Evolutionary conservation across 225 moss, liverwort and hornwort genomes (phyloP).

Genomic region (Polytrichum formosum): DNA sequence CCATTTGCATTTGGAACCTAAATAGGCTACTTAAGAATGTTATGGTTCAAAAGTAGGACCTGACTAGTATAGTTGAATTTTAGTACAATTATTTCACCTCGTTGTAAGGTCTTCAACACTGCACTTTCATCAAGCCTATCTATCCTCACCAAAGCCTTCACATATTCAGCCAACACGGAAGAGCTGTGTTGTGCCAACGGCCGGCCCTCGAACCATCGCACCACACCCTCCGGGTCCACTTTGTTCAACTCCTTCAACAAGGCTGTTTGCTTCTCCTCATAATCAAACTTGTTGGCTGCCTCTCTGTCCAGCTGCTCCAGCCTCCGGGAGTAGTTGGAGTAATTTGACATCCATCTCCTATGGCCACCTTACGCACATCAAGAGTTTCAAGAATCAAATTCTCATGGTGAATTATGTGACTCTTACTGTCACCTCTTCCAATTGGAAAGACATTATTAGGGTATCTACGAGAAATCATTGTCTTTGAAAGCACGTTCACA

Average conservation of each 20-base stretch:
- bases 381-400: background rate
- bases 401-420: background rate
- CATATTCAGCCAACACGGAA: conserved; percentile 10
- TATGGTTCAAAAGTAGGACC: too few relatives aligned
- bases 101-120: conserved; percentile 13
- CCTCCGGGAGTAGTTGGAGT: conserved; percentile 8
- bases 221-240: conserved; percentile 16
- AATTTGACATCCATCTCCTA: conserved; percentile 14
- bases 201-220: conserved; percentile 16
- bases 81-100: conserved; percentile 4
- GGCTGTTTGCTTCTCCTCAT: conserved; percentile 7
- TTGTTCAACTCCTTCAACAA: conserved; percentile 19
- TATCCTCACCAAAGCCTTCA: conserved; percentile 17
- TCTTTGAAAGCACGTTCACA: background rate
- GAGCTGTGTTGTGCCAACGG: conserved; percentile 14
- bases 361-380: conserved; percentile 11
- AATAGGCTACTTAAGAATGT: too few relatives aligned
- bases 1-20: too few relatives aligned
- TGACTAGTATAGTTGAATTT: too few relatives aligned
- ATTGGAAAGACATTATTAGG: background rate
- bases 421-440: background rate
- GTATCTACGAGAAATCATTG: background rate
- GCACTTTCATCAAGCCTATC: conserved; percentile 17
- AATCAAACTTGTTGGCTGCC: conserved; percentile 12
- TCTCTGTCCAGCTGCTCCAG: conserved; percentile 16